Base-by-base conservation (phyloP, 352 stramenopile genomes). In the Globisporangium uncinulatum region DNA sequence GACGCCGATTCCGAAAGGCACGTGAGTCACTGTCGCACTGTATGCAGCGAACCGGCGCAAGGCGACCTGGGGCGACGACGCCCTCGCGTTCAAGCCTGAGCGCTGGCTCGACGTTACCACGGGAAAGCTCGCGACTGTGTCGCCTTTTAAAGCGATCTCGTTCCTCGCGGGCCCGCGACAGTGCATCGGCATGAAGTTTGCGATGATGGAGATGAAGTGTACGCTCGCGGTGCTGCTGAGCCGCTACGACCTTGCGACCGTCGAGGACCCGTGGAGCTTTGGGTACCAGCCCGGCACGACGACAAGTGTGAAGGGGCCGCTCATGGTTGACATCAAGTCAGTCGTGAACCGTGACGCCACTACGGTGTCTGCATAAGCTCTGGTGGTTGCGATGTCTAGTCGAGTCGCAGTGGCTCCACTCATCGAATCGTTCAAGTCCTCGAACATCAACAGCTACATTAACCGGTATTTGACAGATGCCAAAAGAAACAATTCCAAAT, bases 161-260 rank as follows among this genome's bases (percentile, higher is more conserved):
- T 90, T 92, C 59, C 53, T 83, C 6, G 73, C 63, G 8, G 82
- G 79, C 0, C 73, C 70, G 10, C 76, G 74, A 6, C 70, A 69
- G 51, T 92, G 78, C 57, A 65, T 89, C 21, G 82, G 78, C 20
- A 79, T 82, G 71, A 79, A 37, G 24, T 24, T 87, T 57, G 76
- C 74, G 8, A 44, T 83, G 37, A 54, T 84, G 14, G 71, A 87
- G 61, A 69, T 87, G 54, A 80, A 77, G 54, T 78, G 76, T 41
- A 62, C 68, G 36, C 57, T 76, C 21, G 74, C 74, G 3, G 53
- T 63, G 44, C 59, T 87, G 34, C 46, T 81, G 14, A 76, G 62
- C 31, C 57, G 59, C 29, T 87, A 71, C 50, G 70, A 87, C 47
- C 52, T 78, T 39, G 64, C 64, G 56, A 74, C 61, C 11, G 52